Percentiles rank a stretch among this genome's conserved stretches.
Conservation (phyloP, 2,329 filamentous ascomycete species). For the Penicillium sp. region DNA sequence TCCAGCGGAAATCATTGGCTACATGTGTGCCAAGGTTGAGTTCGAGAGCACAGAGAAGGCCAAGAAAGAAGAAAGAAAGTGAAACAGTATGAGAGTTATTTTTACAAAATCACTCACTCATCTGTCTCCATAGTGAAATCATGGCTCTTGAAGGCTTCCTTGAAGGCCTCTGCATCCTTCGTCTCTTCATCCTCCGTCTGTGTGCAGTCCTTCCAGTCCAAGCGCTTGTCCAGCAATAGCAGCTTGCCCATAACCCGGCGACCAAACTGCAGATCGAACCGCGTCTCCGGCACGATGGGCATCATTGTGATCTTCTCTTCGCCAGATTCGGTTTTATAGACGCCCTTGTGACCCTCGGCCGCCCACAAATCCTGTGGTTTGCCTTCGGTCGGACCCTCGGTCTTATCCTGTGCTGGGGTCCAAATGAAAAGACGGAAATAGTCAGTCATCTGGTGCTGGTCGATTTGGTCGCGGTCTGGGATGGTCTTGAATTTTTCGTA, state of each 20-base stretch:
- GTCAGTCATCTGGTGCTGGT: slow-evolving; percentile 49
- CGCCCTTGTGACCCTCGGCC: slow-evolving; percentile 5
- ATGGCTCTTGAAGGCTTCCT: slow-evolving; percentile 78
- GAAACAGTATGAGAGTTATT: background rate
- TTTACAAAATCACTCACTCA: slow-evolving; percentile 1
- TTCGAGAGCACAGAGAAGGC: background rate
- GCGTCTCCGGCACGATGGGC: slow-evolving; percentile 68
- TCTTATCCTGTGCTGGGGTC: slow-evolving; percentile 43
- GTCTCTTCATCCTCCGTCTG: slow-evolving; percentile 79
- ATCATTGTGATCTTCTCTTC: slow-evolving; percentile 73
- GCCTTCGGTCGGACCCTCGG: slow-evolving; percentile 2
- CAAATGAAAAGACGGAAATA: slow-evolving; percentile 85
- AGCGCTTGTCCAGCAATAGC: slow-evolving; percentile 73
- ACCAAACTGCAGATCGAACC: slow-evolving; percentile 90
- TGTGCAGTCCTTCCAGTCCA: slow-evolving; percentile 80
- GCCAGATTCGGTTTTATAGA: slow-evolving; percentile 33
- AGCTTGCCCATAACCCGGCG: slow-evolving; percentile 86
- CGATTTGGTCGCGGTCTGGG: slow-evolving; percentile 41
- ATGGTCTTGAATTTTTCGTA: slow-evolving; percentile 56
- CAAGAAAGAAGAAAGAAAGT: background rate
- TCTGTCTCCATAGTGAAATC: slow-evolving; percentile 69
- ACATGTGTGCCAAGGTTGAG: too few species aligned
- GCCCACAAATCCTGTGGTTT: slow-evolving; percentile 9
- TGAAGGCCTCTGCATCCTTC: slow-evolving; percentile 75
- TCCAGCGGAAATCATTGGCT: background rate